A percentile compares a stretch with the other conserved stretches of the same genome.
phyloP scores from a whole-genome alignment of 805 yeast genomes.

The Nakazawaea peltata region DNA sequence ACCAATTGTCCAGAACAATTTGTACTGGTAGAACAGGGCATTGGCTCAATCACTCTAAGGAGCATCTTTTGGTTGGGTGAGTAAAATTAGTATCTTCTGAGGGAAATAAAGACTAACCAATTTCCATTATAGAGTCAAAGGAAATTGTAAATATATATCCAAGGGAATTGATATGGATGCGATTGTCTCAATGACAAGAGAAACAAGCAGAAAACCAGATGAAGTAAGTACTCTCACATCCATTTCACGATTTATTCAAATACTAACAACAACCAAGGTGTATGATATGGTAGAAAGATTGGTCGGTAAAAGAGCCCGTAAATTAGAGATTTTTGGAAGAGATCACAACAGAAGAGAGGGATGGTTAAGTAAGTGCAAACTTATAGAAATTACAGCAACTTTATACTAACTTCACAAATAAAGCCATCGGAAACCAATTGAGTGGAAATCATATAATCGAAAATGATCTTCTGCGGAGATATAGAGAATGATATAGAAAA shows the following conservation, averaged over 20 bases:
- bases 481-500: too few species aligned
- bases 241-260: neutral
- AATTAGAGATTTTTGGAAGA: constrained; percentile 85
- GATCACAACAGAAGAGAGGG: constrained; percentile 82
- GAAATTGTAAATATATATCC: constrained; percentile 66
- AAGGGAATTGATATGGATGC: constrained; percentile 63
- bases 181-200: constrained; percentile 77
- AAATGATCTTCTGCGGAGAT: neutral
- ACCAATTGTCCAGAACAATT: constrained; percentile 80
- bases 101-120: too few species aligned
- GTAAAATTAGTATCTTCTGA: neutral
- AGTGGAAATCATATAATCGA: neutral
- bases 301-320: constrained; percentile 70
- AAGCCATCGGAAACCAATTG: constrained; percentile 2
- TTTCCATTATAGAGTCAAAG: constrained; percentile 52
- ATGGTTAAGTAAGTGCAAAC: constrained; percentile 54
- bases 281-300: constrained; percentile 81
- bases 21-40: constrained; percentile 97
- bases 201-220: constrained; percentile 87
- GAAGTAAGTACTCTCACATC: constrained; percentile 48
- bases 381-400: neutral
- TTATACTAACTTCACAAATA: constrained; percentile 9
- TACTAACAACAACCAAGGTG: constrained; percentile 19
- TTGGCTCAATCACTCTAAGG: constrained; percentile 94
- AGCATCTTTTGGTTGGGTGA: constrained; percentile 74